These are phyloP conservation scores for Hanseniaspora uvarum DNA, from an alignment of 1,139 yeast species.

Conservation along the genomic window DNA sequence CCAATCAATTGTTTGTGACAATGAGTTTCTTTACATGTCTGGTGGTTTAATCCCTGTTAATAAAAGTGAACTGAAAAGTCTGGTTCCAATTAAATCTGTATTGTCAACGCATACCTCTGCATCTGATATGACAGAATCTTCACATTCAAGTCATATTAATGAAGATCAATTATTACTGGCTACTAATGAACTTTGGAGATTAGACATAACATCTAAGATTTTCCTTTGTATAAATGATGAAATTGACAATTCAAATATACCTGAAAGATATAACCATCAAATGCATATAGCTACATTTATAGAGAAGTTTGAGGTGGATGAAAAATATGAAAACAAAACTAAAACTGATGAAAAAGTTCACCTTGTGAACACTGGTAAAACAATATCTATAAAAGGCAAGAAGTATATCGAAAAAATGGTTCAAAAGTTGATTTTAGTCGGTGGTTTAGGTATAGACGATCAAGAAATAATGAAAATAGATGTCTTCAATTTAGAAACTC, in stretches of 20 bases:
- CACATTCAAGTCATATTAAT: slow-evolving; percentile 17
- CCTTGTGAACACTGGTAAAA: neutral
- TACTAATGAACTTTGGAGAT: slow-evolving; percentile 57
- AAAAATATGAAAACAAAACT: neutral
- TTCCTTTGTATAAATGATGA: slow-evolving; percentile 45
- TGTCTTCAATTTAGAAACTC: slow-evolving; percentile 45
- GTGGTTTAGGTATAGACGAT: slow-evolving; percentile 46
- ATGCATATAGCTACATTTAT: slow-evolving; percentile 32
- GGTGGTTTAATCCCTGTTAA: slow-evolving; percentile 46
- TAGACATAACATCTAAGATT: slow-evolving; percentile 40
- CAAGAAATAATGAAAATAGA: slow-evolving; percentile 37
- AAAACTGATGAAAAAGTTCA: neutral
- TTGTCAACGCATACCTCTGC: neutral
- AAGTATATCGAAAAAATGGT: slow-evolving; percentile 36
- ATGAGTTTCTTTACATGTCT: slow-evolving; percentile 44
- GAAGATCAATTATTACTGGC: slow-evolving; percentile 35
- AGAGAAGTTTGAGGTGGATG: slow-evolving; percentile 12
- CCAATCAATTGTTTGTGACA: slow-evolving; percentile 46
- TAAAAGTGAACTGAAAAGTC: slow-evolving; percentile 18
- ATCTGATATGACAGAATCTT: slow-evolving; percentile 25
- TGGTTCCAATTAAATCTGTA: neutral
- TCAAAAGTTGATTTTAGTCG: slow-evolving; percentile 51
- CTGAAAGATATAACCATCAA: slow-evolving; percentile 44
- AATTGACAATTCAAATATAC: slow-evolving; percentile 29
- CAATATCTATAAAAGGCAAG: neutral